Evolutionary conservation across 73 alveolate species (phyloP).

Genomic region (Urostyla sp.): DNA sequence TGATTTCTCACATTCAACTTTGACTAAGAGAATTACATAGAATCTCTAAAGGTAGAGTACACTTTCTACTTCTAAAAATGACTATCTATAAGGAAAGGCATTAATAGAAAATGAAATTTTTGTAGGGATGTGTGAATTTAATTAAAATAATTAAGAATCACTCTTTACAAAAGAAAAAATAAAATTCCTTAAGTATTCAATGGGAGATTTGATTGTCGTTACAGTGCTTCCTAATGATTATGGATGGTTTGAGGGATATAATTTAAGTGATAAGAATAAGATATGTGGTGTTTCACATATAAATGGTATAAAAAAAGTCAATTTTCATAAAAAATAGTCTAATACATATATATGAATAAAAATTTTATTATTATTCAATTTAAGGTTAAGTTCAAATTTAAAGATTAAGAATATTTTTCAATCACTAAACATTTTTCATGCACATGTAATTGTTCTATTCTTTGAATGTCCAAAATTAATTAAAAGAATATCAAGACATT

Average conservation of each 20-base stretch:
- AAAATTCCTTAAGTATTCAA: conserved; percentile 3
- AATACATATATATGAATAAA: too few relatives aligned
- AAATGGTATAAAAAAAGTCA: conserved; percentile 14
- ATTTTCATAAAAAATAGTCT: too few relatives aligned
- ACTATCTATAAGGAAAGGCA: background rate
- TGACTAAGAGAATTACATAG: too few relatives aligned
- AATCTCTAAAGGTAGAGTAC: too few relatives aligned
- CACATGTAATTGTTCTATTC: too few relatives aligned
- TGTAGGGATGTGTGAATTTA: conserved; percentile 36
- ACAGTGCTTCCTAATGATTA: conserved; percentile 20
- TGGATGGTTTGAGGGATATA: conserved; percentile 56
- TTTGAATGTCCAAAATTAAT: too few relatives aligned
- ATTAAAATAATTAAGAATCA: conserved; percentile 35
- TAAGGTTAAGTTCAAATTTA: too few relatives aligned
- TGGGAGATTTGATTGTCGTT: conserved; percentile 23
- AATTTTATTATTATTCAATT: too few relatives aligned
- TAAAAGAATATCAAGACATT: too few relatives aligned
- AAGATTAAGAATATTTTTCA: too few relatives aligned
- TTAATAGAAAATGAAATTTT: background rate
- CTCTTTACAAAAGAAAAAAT: background rate
- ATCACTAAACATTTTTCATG: too few relatives aligned
- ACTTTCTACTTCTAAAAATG: background rate
- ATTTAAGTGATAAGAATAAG: conserved; percentile 25
- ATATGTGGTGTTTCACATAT: conserved; percentile 35
- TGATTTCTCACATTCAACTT: background rate